These are phyloP conservation scores for Phytophthora macrochlamydospora DNA, from an alignment of 352 stramenopile species.

Conservation along the genomic window DNA sequence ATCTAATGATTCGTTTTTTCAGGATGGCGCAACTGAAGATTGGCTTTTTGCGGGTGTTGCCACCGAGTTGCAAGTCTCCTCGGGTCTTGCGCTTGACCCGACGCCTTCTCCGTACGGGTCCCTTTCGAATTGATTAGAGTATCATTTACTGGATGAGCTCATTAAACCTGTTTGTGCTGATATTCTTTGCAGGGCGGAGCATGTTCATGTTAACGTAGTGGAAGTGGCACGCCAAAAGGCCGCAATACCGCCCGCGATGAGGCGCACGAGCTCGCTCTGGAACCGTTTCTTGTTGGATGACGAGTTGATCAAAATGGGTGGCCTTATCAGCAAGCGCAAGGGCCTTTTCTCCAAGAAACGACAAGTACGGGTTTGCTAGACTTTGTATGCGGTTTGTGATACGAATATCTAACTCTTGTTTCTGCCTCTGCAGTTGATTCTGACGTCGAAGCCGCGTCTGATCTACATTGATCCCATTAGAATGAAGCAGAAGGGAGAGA, in stretches of 20 bases:
- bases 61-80: constrained; percentile 88
- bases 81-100: constrained; percentile 72
- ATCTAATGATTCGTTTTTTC: constrained; percentile 12
- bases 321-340: constrained; percentile 89
- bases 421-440: constrained; percentile 53
- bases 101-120: constrained; percentile 58
- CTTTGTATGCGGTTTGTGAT: too few species aligned
- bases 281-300: constrained; percentile 89
- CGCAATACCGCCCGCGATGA: constrained; percentile 61
- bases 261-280: constrained; percentile 81
- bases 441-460: constrained; percentile 85
- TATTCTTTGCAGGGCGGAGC: constrained; percentile 34
- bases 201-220: constrained; percentile 73
- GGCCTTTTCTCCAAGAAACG: constrained; percentile 90
- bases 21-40: constrained; percentile 89
- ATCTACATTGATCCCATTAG: constrained; percentile 92
- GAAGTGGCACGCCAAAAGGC: constrained; percentile 84
- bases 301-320: constrained; percentile 86
- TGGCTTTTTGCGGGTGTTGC: constrained; percentile 89
- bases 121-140: constrained; percentile 5
- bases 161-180: not conserved
- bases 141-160: not conserved
- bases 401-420: not conserved
- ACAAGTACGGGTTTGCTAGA: constrained; percentile 36
- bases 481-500: constrained; percentile 91